These are phyloP conservation scores for Talaromyces sp. DNA, from an alignment of 2,329 filamentous ascomycete species.

Conservation along the genomic window DNA sequence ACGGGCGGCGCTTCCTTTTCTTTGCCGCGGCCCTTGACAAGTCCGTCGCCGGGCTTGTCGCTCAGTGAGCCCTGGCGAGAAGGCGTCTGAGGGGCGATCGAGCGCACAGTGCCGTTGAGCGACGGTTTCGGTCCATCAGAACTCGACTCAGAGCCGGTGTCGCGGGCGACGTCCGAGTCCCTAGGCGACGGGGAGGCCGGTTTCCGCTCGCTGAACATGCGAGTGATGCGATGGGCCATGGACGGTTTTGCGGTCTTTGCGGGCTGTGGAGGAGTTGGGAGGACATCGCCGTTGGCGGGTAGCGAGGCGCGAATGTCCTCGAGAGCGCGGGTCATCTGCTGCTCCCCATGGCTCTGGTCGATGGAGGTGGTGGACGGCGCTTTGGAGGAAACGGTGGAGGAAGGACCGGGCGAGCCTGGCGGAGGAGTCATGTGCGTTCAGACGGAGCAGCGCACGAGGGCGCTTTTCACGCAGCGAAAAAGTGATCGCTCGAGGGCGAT, in stretches of 20 bases:
- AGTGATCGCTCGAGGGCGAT: not conserved
- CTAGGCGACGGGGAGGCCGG: slow-evolving; percentile 18
- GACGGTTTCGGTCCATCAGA: slow-evolving; percentile 29
- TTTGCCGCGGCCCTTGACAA: slow-evolving; percentile 26
- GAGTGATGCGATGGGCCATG: slow-evolving; percentile 41
- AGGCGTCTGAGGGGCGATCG: slow-evolving; percentile 21
- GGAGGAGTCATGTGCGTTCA: slow-evolving; percentile 18
- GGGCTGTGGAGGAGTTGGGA: slow-evolving; percentile 23
- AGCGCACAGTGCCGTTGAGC: slow-evolving; percentile 26
- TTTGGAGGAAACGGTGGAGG: slow-evolving; percentile 40
- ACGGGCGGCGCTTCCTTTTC: slow-evolving; percentile 27
- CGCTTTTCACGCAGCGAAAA: slow-evolving; percentile 8
- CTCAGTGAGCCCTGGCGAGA: slow-evolving; percentile 32
- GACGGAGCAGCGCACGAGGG: slow-evolving; percentile 8
- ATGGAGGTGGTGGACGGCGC: slow-evolving; percentile 38
- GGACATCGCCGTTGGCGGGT: slow-evolving; percentile 27
- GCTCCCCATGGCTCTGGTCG: slow-evolving; percentile 33
- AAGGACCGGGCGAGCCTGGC: slow-evolving; percentile 23
- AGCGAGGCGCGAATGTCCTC: slow-evolving; percentile 39
- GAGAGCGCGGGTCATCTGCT: slow-evolving; percentile 39
- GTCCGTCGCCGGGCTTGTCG: slow-evolving; percentile 16
- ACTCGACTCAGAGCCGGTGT: slow-evolving; percentile 32
- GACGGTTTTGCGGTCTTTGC: slow-evolving; percentile 34
- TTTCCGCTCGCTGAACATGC: slow-evolving; percentile 43
- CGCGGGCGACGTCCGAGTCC: slow-evolving; percentile 20